Evolutionary conservation across 768 basidiomycete species (phyloP).

Genomic region (Panaeolus papilionaceus): DNA sequence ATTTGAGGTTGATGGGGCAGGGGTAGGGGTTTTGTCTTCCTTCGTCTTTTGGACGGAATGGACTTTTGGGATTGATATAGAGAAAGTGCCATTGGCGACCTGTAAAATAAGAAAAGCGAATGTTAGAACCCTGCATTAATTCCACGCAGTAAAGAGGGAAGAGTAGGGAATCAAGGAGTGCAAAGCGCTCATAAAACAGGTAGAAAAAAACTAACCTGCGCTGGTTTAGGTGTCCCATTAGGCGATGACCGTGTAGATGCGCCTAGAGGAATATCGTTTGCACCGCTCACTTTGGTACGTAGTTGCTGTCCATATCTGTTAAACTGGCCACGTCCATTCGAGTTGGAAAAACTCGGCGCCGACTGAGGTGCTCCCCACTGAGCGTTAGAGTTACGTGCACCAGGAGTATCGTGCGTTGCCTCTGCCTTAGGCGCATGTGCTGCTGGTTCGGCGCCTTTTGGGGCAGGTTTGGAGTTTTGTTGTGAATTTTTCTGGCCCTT

Average conservation of each 20-base stretch:
- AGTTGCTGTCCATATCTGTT: constrained; percentile 35
- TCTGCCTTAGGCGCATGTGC: not conserved
- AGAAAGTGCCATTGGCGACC: constrained; percentile 12
- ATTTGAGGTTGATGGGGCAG: not conserved
- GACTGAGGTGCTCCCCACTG: constrained; percentile 21
- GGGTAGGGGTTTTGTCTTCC: constrained; percentile 3
- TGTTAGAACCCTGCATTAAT: not conserved
- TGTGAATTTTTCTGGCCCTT: constrained; percentile 20
- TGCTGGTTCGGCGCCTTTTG: not conserved
- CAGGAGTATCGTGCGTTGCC: not conserved
- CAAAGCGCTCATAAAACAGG: too few species aligned
- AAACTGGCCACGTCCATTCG: constrained; percentile 40
- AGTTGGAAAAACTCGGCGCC: constrained; percentile 13
- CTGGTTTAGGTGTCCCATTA: constrained; percentile 16
- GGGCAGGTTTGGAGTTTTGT: not conserved
- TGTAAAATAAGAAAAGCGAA: not conserved
- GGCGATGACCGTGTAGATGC: constrained; percentile 53
- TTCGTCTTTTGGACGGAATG: not conserved
- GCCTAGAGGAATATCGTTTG: constrained; percentile 77
- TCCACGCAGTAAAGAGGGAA: not conserved
- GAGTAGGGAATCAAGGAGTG: not conserved
- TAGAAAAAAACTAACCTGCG: not conserved
- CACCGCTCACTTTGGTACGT: constrained; percentile 53
- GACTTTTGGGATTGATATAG: not conserved
- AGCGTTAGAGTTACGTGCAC: constrained; percentile 19